phyloP scores from a whole-genome alignment of 1,139 yeast species.

The Sugiyamaella sp. region DNA sequence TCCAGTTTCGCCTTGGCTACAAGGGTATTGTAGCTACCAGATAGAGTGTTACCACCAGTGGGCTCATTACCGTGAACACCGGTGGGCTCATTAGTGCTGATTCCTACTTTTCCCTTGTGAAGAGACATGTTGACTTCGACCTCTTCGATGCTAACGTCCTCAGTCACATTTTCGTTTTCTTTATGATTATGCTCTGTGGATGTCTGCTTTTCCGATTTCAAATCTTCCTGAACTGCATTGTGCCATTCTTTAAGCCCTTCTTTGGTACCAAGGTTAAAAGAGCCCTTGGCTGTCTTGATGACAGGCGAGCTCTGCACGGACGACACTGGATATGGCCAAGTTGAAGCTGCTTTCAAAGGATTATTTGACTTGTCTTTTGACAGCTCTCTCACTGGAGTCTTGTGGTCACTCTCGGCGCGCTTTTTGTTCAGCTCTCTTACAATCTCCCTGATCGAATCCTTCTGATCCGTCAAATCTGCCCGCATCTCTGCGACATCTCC shows the following conservation, averaged over 20 bases:
- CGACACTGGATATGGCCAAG: conserved; percentile 8
- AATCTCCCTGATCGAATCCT: neutral
- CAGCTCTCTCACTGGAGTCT: neutral
- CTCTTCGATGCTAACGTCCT: neutral
- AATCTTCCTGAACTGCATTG: neutral
- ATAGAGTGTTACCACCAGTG: neutral
- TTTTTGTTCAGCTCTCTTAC: conserved; percentile 1
- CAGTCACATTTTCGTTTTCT: neutral
- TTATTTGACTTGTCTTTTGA: neutral
- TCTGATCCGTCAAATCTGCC: conserved; percentile 7
- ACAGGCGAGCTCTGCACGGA: conserved; percentile 22
- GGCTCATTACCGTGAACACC: neutral
- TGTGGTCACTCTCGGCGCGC: neutral
- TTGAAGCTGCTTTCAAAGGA: conserved; percentile 3
- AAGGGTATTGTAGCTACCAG: neutral
- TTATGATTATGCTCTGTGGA: neutral
- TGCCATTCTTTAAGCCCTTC: conserved; percentile 22
- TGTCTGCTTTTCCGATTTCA: neutral
- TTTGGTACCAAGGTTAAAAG: conserved; percentile 35
- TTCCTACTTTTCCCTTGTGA: conserved; percentile 5
- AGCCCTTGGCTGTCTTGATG: conserved; percentile 42
- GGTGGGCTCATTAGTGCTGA: neutral
- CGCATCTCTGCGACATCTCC: neutral
- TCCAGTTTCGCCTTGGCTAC: neutral
- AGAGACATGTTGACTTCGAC: neutral